A percentile compares a stretch with the other conserved stretches of the same genome.
These are phyloP conservation scores for Adenanthera pavonina DNA, from an alignment of 306 rosid genomes.

Conservation along the genomic window DNA sequence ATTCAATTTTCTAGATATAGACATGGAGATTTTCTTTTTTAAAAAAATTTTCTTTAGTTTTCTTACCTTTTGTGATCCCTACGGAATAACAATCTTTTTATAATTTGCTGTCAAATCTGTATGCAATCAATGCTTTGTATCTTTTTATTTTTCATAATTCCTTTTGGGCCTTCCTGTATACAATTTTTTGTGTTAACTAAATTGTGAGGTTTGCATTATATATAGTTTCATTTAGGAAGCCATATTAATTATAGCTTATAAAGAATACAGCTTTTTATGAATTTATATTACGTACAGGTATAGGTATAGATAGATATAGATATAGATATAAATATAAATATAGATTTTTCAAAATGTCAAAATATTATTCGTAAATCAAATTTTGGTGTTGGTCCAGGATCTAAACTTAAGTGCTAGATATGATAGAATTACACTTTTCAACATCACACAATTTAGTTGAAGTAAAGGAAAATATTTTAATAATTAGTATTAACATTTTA, in stretches of 20 bases:
- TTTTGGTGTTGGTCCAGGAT: neutral
- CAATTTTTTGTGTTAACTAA: no score
- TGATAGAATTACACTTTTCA: neutral
- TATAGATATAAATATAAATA: no score
- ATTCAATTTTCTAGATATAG: conserved; percentile 1
- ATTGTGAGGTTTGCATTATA: no score
- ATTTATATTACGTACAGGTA: no score
- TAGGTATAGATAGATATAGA: no score
- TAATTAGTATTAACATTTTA: neutral
- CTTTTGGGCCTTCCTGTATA: neutral
- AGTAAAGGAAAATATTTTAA: neutral
- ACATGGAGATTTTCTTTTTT: conserved; percentile 25
- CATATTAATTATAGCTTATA: no score
- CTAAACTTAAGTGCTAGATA: neutral
- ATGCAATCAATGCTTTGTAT: neutral
- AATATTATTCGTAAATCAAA: neutral
- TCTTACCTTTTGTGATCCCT: conserved; percentile 21
- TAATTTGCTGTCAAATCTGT: conserved; percentile 7
- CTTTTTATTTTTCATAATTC: neutral
- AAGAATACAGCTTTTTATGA: no score
- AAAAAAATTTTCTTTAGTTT: conserved; percentile 12
- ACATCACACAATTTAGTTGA: neutral
- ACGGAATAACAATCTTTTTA: conserved; percentile 2
- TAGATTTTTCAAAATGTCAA: no score
- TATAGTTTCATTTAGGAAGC: no score